Percentiles rank a stretch among this genome's conserved stretches.
These are phyloP conservation scores for Ophiostoma quercus DNA, from an alignment of 2,329 filamentous ascomycete species.

Conservation along the genomic window DNA sequence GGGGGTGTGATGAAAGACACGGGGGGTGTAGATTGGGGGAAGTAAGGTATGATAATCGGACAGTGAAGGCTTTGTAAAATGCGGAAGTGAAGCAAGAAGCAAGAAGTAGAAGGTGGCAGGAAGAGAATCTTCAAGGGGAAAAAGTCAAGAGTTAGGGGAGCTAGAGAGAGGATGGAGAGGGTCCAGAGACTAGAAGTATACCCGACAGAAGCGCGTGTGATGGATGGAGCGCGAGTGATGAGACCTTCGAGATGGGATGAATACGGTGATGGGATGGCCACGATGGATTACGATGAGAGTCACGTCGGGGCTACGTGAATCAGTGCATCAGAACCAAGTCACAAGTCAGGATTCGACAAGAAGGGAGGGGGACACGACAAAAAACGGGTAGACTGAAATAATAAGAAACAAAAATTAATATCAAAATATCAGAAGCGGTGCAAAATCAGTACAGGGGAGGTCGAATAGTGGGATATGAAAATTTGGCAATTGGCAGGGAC, in stretches of 20 bases:
- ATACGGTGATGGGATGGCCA: not conserved
- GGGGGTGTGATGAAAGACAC: not conserved
- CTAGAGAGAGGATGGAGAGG: not conserved
- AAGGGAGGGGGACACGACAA: not conserved
- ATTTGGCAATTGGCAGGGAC: not conserved
- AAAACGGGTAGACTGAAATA: not conserved
- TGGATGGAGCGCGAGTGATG: not conserved
- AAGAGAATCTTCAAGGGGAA: not conserved
- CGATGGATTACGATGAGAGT: not conserved
- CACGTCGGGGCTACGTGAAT: not conserved
- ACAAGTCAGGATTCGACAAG: not conserved
- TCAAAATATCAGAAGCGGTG: not conserved
- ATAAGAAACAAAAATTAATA: not conserved
- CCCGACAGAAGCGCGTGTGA: slow-evolving; percentile 6
- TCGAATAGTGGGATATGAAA: not conserved
- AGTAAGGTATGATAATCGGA: not conserved
- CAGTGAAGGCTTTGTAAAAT: not conserved
- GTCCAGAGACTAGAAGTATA: not conserved
- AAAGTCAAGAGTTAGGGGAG: not conserved
- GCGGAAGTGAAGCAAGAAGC: not conserved
- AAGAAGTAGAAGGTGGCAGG: not conserved
- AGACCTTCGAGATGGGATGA: not conserved
- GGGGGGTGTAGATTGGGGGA: not conserved
- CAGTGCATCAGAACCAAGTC: not conserved
- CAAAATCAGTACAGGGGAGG: not conserved